These are phyloP conservation scores for Tuber magnatum DNA, from an alignment of 495 filamentous ascomycete species.

Conservation along the genomic window DNA sequence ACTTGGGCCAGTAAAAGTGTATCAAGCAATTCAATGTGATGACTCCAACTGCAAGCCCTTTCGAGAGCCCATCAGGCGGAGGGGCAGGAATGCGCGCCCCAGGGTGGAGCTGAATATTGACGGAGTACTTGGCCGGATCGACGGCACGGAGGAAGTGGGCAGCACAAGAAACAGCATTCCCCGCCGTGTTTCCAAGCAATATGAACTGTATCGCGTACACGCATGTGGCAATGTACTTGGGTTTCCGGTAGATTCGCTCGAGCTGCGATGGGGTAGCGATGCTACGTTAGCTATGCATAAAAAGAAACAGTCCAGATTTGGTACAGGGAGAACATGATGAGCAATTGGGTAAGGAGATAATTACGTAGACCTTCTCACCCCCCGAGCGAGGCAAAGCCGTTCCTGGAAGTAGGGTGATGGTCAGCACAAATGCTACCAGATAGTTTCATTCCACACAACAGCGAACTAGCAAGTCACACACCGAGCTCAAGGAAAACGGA, in stretches of 20 bases:
- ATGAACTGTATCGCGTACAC: conserved; percentile 49
- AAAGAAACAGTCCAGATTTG: neutral
- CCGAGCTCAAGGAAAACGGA: conserved; percentile 25
- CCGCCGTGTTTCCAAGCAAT: conserved; percentile 47
- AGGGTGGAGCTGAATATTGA: neutral
- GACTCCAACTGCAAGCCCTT: conserved; percentile 45
- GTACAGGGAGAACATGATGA: neutral
- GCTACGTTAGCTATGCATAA: conserved; percentile 1
- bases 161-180: conserved; percentile 48
- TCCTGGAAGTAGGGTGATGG: conserved; percentile 7
- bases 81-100: neutral
- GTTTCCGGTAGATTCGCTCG: conserved; percentile 44
- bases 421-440: neutral
- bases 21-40: conserved; percentile 46
- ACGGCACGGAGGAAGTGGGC: conserved; percentile 42
- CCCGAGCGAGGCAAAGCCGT: conserved; percentile 46
- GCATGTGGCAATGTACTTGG: conserved; percentile 44
- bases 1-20: conserved; percentile 45
- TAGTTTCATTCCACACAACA: neutral
- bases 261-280: conserved; percentile 36
- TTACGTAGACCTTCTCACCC: conserved; percentile 50
- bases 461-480: conserved; percentile 1
- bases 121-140: conserved; percentile 9
- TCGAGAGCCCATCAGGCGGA: conserved; percentile 14
- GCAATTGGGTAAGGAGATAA: conserved; percentile 15